Base-by-base conservation (phyloP, 306 rosid species). In the Pterocarpus santalinus region DNA sequence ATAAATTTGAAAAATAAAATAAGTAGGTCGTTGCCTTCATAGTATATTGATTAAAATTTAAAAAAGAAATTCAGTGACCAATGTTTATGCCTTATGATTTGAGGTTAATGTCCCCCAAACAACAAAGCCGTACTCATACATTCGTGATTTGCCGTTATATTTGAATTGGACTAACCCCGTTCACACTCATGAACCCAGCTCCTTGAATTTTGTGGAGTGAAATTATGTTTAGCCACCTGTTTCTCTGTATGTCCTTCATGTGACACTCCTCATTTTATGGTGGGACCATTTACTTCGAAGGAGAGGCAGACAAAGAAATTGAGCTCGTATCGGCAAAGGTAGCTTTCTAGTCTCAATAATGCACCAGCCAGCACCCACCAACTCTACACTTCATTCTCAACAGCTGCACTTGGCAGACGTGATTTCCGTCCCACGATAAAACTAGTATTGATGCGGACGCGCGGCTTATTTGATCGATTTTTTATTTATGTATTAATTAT, bases 321-420 rank as follows among this genome's bases (percentile, higher is more conserved):
- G 63, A 73, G 77, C 15, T 38, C 81, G 41, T 47, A 55, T 14
- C 5, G 8, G 64, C 69, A 69, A 36, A 71, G 73, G 64, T 72
- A 57, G 72, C 80, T 80, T 86, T 86, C 87, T 46, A 80, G 22
- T 65, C 78, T 61, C 77, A 84, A 83, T 73, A 44, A 86, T 83
- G 81, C 70, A 73, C 28, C 56, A 28, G 2, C 77, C 66, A 68
- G 51, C 85, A 53, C 34, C 74, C 30, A 65, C 73, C 82, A 38
- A 69, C 82, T 12, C 61, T 52, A 35, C 62, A 32, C 62, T 22
- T 1, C 15, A 22, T 44, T 33, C 68, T 65, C 32, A 60, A 58
- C 56, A 10, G 7, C 35, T 5, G 22, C 47, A 46, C 56, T 73
- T 46, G 79, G 67, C 6, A 53, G 46, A 73, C 61, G 64, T 60